These are phyloP conservation scores for Friedmanniomyces simplex DNA, from an alignment of 495 filamentous ascomycete genomes.

Conservation along the genomic window DNA sequence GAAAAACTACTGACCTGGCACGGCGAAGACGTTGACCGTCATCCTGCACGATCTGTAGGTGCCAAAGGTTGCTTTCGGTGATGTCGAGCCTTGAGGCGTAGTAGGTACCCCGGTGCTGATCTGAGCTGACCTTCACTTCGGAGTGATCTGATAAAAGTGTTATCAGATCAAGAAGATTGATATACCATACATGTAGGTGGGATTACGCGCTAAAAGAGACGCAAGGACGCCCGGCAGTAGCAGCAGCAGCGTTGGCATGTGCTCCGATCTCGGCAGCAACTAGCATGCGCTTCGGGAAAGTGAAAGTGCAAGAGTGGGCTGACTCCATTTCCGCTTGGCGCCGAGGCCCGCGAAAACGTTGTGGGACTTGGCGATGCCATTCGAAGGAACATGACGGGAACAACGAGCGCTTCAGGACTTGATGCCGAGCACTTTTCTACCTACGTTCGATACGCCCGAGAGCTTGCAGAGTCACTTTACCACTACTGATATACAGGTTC, in stretches of 20 bases:
- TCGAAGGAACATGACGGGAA: no score
- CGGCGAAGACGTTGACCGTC: slow-evolving; percentile 47
- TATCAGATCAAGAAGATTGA: neutral
- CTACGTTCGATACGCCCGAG: no score
- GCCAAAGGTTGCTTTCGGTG: neutral
- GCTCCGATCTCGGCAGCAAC: neutral
- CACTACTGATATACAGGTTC: no score
- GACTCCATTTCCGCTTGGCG: neutral
- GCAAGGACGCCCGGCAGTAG: neutral
- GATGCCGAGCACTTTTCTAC: no score
- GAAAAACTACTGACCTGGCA: slow-evolving; percentile 35
- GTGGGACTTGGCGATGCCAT: no score
- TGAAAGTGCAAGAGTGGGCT: neutral
- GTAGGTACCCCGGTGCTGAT: no score
- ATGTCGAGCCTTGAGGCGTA: neutral
- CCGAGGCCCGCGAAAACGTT: no score
- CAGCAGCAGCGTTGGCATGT: no score
- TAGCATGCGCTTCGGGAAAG: neutral
- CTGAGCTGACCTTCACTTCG: neutral
- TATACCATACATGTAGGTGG: neutral
- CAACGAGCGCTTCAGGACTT: no score
- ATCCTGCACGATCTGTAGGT: slow-evolving; percentile 29
- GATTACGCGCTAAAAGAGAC: neutral
- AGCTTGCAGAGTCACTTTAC: no score
- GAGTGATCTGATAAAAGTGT: neutral